Evolutionary conservation across 306 rosid genomes (phyloP).

Genomic region (Malus orientalis): DNA sequence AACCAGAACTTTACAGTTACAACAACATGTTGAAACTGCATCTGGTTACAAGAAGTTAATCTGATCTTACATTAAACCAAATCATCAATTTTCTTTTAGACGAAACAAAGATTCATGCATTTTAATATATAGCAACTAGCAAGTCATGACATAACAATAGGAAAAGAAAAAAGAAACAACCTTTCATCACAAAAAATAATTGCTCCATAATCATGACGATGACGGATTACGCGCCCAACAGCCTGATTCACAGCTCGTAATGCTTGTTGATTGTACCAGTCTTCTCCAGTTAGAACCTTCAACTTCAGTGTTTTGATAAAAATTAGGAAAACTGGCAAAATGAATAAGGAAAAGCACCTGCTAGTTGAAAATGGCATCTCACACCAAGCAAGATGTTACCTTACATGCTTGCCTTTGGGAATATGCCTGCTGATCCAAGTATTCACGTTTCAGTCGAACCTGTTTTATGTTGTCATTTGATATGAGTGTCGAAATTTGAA

Average conservation of each 20-base stretch:
- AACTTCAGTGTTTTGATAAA: slow-evolving; percentile 5
- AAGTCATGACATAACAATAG: neutral
- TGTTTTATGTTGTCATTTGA: slow-evolving; percentile 27
- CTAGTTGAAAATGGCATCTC: neutral
- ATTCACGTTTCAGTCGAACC: slow-evolving; percentile 93
- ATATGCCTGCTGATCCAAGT: slow-evolving; percentile 57
- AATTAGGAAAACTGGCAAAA: slow-evolving; percentile 1
- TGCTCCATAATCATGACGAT: slow-evolving; percentile 94
- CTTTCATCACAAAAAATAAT: slow-evolving; percentile 91
- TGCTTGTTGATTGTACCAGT: slow-evolving; percentile 96
- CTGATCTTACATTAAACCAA: neutral
- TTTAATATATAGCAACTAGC: neutral
- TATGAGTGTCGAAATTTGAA: slow-evolving; percentile 4
- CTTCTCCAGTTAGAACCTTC: slow-evolving; percentile 72
- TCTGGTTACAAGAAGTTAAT: neutral
- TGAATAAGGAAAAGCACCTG: neutral
- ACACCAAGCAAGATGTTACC: slow-evolving; percentile 37
- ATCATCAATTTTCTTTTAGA: neutral
- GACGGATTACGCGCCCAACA: slow-evolving; percentile 96
- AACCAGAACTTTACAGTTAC: neutral
- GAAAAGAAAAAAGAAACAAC: slow-evolving; percentile 23
- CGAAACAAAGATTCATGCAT: neutral
- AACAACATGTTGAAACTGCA: neutral
- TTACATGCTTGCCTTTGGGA: slow-evolving; percentile 33
- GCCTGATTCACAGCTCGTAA: slow-evolving; percentile 95